Evolutionary conservation across 2,329 filamentous ascomycete genomes (phyloP).

Genomic region (Clonostachys sp.): DNA sequence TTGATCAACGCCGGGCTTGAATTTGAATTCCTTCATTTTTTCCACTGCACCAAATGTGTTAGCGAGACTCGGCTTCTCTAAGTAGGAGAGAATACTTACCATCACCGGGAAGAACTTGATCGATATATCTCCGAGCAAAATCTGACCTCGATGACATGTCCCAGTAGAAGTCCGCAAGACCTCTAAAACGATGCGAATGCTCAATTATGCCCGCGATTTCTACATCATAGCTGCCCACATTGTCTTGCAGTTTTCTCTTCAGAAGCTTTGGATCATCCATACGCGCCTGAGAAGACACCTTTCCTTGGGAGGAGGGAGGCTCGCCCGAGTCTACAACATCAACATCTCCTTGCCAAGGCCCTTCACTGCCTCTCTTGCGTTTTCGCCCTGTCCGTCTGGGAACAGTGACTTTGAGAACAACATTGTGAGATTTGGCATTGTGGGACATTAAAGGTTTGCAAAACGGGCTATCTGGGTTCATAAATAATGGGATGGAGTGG

Average conservation of each 20-base stretch:
- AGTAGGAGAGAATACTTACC: conserved; percentile 39
- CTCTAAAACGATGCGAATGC: conserved; percentile 82
- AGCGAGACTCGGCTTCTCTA: no score
- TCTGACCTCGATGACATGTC: conserved; percentile 57
- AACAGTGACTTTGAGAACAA: conserved; percentile 81
- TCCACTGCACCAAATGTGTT: conserved; percentile 26
- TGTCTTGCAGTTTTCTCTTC: conserved; percentile 65
- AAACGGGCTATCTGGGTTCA: conserved; percentile 76
- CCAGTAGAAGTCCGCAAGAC: conserved; percentile 84
- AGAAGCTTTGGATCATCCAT: conserved; percentile 51
- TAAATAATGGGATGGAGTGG: conserved; percentile 60
- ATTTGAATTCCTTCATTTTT: conserved; percentile 56
- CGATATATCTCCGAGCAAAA: conserved; percentile 67
- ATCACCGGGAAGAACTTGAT: conserved; percentile 67
- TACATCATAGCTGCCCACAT: conserved; percentile 59
- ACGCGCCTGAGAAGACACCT: conserved; percentile 36
- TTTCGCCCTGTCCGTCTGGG: conserved; percentile 84
- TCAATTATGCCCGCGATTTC: conserved; percentile 69
- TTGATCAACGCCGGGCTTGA: conserved; percentile 58
- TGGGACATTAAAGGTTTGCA: conserved; percentile 75
- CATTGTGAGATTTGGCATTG: conserved; percentile 71
- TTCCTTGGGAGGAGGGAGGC: conserved; percentile 3
- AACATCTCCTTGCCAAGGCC: conserved; percentile 51
- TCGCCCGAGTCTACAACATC: conserved; percentile 16
- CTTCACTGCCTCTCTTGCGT: conserved; percentile 72